These are phyloP conservation scores for Phialophora verrucosa DNA, from an alignment of 2,329 filamentous ascomycete genomes.

Conservation along the genomic window DNA sequence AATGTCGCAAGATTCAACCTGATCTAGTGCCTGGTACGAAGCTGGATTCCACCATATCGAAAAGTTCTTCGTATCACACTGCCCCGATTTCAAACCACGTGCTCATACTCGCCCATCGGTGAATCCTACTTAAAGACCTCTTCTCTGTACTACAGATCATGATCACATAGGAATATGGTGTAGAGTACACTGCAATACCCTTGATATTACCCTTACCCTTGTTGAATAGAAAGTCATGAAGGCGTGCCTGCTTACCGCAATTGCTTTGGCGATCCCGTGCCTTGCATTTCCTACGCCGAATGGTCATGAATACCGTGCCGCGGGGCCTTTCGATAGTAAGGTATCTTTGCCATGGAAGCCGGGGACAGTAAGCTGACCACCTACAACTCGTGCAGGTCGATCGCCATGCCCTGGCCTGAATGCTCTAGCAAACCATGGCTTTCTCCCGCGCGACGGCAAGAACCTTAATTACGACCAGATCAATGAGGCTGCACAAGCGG, in stretches of 20 bases:
- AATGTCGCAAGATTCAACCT: not conserved
- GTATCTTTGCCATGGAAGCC: conserved; percentile 4
- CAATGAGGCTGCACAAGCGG: conserved; percentile 7
- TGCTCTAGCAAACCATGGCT: conserved; percentile 49
- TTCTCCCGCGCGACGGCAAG: conserved; percentile 48
- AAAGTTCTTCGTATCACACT: not conserved
- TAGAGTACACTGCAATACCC: not conserved
- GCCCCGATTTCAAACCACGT: not conserved
- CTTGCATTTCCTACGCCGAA: conserved; percentile 2
- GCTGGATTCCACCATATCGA: not conserved
- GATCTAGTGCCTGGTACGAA: not conserved
- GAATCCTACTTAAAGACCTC: conserved; percentile 1
- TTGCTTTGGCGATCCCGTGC: not conserved
- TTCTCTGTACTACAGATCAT: not conserved
- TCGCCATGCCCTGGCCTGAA: conserved; percentile 49
- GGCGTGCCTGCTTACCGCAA: not conserved
- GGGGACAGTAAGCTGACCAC: conserved; percentile 1
- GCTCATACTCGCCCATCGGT: not conserved
- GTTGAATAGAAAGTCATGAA: conserved; percentile 5
- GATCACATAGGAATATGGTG: not conserved
- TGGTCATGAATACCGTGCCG: conserved; percentile 1
- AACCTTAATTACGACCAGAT: conserved; percentile 11
- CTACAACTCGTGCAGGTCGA: not conserved
- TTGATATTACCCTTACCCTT: too few species aligned
- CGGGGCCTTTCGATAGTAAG: conserved; percentile 5